phyloP scores from a whole-genome alignment of 768 basidiomycete species.

The Kwoniella europaea region DNA sequence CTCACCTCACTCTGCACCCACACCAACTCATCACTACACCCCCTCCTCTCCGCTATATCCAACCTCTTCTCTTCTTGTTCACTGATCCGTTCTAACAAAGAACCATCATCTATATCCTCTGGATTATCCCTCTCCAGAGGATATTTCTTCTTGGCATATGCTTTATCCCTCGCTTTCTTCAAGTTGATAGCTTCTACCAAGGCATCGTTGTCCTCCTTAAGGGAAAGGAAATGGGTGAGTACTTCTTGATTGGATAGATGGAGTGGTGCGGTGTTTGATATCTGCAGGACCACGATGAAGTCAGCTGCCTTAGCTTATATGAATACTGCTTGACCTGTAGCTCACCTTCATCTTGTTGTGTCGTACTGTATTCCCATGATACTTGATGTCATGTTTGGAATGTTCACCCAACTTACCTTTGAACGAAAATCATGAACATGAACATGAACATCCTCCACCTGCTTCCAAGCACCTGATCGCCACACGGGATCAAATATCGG shows the following conservation, averaged over 20 bases:
- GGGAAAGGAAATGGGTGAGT: constrained; percentile 72
- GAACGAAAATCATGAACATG: no score
- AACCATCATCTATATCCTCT: constrained; percentile 20
- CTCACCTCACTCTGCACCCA: constrained; percentile 83
- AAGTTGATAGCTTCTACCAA: constrained; percentile 19
- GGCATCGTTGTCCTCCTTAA: constrained; percentile 66
- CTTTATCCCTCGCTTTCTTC: constrained; percentile 22
- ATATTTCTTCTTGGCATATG: constrained; percentile 22
- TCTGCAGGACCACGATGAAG: constrained; percentile 16
- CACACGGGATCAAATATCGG: constrained; percentile 18
- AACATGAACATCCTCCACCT: constrained; percentile 19
- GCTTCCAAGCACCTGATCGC: background rate
- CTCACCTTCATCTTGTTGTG: constrained; percentile 25
- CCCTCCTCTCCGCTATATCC: constrained; percentile 63
- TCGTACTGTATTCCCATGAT: background rate
- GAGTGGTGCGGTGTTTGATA: constrained; percentile 70
- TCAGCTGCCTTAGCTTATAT: background rate
- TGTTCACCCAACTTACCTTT: no score
- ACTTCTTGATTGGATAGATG: constrained; percentile 90
- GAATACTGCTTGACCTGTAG: background rate
- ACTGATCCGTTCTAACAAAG: constrained; percentile 25
- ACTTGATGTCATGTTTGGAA: background rate
- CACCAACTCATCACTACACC: constrained; percentile 77
- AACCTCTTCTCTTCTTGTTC: constrained; percentile 70
- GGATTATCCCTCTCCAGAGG: constrained; percentile 34